phyloP scores from a whole-genome alignment of 352 stramenopile genomes.

The Globisporangium viniferum region DNA sequence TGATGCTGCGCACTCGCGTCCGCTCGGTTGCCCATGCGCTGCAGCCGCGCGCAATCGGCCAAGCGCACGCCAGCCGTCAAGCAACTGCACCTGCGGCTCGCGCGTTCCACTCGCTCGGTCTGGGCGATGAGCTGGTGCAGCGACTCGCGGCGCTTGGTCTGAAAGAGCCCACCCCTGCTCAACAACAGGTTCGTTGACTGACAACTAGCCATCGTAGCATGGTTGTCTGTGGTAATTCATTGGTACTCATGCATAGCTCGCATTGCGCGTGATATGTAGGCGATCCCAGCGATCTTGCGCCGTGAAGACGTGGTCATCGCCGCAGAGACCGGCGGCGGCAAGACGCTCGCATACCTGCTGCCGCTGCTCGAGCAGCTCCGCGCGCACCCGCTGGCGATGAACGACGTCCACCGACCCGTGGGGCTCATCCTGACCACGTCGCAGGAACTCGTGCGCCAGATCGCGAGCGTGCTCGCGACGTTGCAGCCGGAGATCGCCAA shows the following conservation, averaged over 20 bases:
- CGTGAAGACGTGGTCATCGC: slow-evolving; percentile 90
- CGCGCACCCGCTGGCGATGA: slow-evolving; percentile 27
- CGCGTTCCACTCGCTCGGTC: slow-evolving; percentile 57
- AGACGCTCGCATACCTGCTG: slow-evolving; percentile 95
- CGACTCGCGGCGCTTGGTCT: slow-evolving; percentile 37
- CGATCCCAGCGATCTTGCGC: slow-evolving; percentile 51
- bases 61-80: background rate
- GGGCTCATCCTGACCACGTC: slow-evolving; percentile 84
- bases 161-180: slow-evolving; percentile 43
- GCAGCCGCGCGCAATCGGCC: background rate
- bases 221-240: background rate
- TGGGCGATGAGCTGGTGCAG: slow-evolving; percentile 32
- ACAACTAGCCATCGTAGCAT: background rate
- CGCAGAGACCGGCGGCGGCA: slow-evolving; percentile 93
- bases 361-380: slow-evolving; percentile 80
- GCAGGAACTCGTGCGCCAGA: slow-evolving; percentile 82
- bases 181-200: slow-evolving; percentile 29
- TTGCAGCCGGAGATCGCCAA: slow-evolving; percentile 38
- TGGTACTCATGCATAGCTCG: background rate
- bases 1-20: slow-evolving; percentile 6
- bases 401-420: slow-evolving; percentile 43
- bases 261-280: slow-evolving; percentile 14
- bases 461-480: slow-evolving; percentile 41
- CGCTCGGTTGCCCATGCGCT: background rate
- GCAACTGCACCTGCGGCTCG: background rate